Base-by-base conservation (phyloP, 495 filamentous ascomycete genomes). In the Ramalina peruviana region DNA sequence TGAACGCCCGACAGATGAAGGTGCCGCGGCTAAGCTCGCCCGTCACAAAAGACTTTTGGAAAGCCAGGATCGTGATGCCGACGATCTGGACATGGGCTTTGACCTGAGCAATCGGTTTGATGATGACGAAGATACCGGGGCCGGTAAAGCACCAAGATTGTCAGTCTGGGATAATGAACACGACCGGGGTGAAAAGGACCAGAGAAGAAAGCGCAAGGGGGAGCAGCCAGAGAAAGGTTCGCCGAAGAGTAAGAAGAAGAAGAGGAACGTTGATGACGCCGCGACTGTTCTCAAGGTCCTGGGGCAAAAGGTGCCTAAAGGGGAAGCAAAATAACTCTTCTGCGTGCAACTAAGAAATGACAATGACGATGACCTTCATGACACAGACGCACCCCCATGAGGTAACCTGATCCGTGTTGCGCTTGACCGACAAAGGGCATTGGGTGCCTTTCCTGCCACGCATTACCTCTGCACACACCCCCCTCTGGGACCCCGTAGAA, bases 1-100 rank as follows among this genome's bases (percentile, higher is more conserved):
- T 6, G 60, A 65, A 6, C 59, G 59, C 49, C 66, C 63, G 2
- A 68, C 70, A 20, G 73, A 75, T 61, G 40, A 73, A 33, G 66
- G 63, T 16, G 69, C 69, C 50, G 60, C 63, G 36, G 73, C 72
- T 3, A 74, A 75, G 38, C 72, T 77, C 37, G 78, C 77, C 48
- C 83, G 81, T 21, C 78, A 82, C 17, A 80, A 78, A 59, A 80
- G 79, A 51, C 83, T 95, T 67, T 67, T 95, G 10, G 76, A 85
- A 55, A 75, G 80, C 40, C 75, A 81, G 40, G 83, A 84, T 53
- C 75, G 89, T 40, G 92, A 98, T 66, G 80, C 85, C 11, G 85
- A 88, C 40, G 92, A 98, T 65, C 76, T 98, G 68, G 92, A 98
- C 57, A 71, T 95, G 64, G 92, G 88, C 30, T 97, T 98, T 60